Evolutionary conservation across 2,329 filamentous ascomycete species (phyloP).

Genomic region (Cladorrhinum sp.): DNA sequence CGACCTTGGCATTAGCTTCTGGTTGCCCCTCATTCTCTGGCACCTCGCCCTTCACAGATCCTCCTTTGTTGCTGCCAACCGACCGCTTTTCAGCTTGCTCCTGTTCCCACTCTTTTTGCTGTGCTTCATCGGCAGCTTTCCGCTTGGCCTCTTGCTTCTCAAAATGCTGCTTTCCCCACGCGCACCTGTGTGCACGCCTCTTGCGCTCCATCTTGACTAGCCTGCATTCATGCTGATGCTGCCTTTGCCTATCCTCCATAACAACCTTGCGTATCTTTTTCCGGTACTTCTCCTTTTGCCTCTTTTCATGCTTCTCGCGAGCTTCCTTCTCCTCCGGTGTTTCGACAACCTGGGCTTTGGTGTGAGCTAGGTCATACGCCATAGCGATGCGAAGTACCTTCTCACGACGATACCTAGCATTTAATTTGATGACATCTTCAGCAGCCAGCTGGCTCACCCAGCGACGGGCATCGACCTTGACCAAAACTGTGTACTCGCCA

Average conservation of each 20-base stretch:
- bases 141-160: constrained; percentile 27
- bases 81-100: not conserved
- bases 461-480: constrained; percentile 53
- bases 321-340: constrained; percentile 49
- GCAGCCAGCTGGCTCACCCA: constrained; percentile 43
- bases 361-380: constrained; percentile 59
- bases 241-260: constrained; percentile 35
- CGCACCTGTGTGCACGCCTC: constrained; percentile 33
- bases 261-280: constrained; percentile 47
- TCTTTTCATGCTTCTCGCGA: constrained; percentile 47
- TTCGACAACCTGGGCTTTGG: constrained; percentile 53
- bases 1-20: not conserved
- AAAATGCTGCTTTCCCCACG: constrained; percentile 35
- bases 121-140: constrained; percentile 25
- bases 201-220: constrained; percentile 40
- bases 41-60: not conserved
- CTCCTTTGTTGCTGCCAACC: constrained; percentile 7
- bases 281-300: constrained; percentile 47
- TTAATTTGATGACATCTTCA: constrained; percentile 55
- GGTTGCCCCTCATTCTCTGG: not conserved
- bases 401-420: constrained; percentile 51
- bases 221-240: constrained; percentile 35
- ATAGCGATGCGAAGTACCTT: constrained; percentile 58
- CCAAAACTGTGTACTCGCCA: constrained; percentile 56
- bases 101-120: constrained; percentile 19